Evolutionary conservation across 164 flowering plant species (phyloP), one percentile per base, ranked within the genome.

Genomic region (Nelumbo lutea): DNA sequence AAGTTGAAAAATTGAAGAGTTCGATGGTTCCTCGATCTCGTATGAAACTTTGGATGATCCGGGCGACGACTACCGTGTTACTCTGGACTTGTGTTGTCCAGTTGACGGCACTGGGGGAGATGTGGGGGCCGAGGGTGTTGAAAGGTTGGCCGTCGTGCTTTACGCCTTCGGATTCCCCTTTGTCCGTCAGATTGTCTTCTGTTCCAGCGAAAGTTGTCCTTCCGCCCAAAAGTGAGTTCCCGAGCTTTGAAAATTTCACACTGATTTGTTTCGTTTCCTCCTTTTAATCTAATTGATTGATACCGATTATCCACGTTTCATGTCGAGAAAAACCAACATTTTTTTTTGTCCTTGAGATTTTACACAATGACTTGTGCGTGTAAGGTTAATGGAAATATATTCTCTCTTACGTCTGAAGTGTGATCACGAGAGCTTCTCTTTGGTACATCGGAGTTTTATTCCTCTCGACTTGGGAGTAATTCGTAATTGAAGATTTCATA

Each of bases 131-230:
- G 3, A 75, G 91, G 47, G 89, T 87, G 44, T 76, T 92, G 76
- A 90, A 87, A 65, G 96, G 93, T 0, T 93, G 96, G 98, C 98
- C 98, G 47, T 82, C 98, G 59, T 86, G 95, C 77, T 84, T 87
- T 67, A 60, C 68, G 61, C 73, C 70, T 43, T 57, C 67, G 8
- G 68, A 53, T 53, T 53, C 57, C 14, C 13, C 46, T 1, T 70
- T 77, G 74, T 76, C 70, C 3, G 45, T 70, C n/a, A 66, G 62
- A 53, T 58, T 72, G 47, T 56, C 73, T 51, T 62, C 73, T 7
- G n/a, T 62, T 48, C 73, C 70, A 4, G 64, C 64, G 39, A 75
- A 73, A 43, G 41, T 72, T 58, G 61, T 61, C 10, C 73, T 69
- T 69, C 81, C 81, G 0, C 81, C 81, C 27, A 78, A 78, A 75